Evolutionary conservation across 1,284 basidiomycete species (phyloP).

Genomic region (Moesziomyces parantarcticus): DNA sequence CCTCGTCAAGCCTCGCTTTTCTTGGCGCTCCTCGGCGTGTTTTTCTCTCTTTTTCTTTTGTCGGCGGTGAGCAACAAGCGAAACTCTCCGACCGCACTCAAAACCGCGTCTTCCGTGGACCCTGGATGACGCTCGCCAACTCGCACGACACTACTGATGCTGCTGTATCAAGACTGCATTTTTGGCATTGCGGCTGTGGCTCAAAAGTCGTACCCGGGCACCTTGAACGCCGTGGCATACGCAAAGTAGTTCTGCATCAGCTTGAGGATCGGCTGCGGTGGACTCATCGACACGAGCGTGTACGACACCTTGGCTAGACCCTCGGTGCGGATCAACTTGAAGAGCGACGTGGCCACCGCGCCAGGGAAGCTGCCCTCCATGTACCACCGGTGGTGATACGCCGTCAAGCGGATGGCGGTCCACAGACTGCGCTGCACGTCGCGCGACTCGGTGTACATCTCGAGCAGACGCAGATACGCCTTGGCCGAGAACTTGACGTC

Average conservation of each 20-base stretch:
- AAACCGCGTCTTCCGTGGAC: background rate
- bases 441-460: slow-evolving; percentile 92
- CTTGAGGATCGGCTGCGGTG: slow-evolving; percentile 52
- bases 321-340: slow-evolving; percentile 92
- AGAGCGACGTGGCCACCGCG: slow-evolving; percentile 86
- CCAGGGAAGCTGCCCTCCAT: slow-evolving; percentile 79
- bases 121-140: too few species aligned
- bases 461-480: slow-evolving; percentile 90
- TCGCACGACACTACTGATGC: background rate
- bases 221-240: slow-evolving; percentile 47
- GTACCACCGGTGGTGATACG: slow-evolving; percentile 80
- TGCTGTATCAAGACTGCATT: too few species aligned
- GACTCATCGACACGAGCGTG: slow-evolving; percentile 85
- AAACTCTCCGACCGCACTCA: background rate
- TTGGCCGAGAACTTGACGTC: slow-evolving; percentile 89
- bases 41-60: background rate
- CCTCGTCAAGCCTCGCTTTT: too few species aligned
- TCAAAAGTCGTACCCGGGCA: slow-evolving; percentile 44
- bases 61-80: too few species aligned
- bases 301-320: slow-evolving; percentile 94
- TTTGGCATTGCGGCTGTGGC: too few species aligned
- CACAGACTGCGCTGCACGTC: slow-evolving; percentile 90
- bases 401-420: slow-evolving; percentile 88
- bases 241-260: slow-evolving; percentile 57
- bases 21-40: background rate